Conservation (phyloP, 768 basidiomycete species). For the Boletales sp. region DNA sequence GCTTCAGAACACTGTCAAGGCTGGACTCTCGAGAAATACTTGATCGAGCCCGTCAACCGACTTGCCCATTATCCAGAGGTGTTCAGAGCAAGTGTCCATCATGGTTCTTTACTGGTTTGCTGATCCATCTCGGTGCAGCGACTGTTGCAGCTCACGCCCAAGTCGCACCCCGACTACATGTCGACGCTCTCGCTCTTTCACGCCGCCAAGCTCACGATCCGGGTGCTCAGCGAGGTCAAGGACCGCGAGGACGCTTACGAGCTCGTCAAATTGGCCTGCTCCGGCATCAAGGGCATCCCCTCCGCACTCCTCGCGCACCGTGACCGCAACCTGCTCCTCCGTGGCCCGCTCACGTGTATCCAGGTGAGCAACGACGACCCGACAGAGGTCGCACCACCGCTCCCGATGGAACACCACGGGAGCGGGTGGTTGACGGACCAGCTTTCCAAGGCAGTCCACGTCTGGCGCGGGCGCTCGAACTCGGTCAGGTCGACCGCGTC, state of each 20-base stretch:
- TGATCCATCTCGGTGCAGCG: slow-evolving; percentile 43
- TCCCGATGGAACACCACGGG: background rate
- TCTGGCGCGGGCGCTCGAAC: slow-evolving; percentile 46
- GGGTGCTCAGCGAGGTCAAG: slow-evolving; percentile 83
- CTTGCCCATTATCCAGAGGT: slow-evolving; percentile 67
- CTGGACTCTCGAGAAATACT: slow-evolving; percentile 62
- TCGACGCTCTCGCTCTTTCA: slow-evolving; percentile 62
- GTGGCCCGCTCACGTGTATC: slow-evolving; percentile 49
- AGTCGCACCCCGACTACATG: slow-evolving; percentile 66
- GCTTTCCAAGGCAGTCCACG: slow-evolving; percentile 40
- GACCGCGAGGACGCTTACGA: slow-evolving; percentile 83
- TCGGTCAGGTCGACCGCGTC: slow-evolving; percentile 31
- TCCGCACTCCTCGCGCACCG: slow-evolving; percentile 56
- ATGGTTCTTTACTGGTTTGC: background rate
- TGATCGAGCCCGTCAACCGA: slow-evolving; percentile 74
- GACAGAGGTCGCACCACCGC: no score
- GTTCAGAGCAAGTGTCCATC: slow-evolving; percentile 58
- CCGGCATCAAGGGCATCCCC: slow-evolving; percentile 56
- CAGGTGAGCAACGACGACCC: slow-evolving; percentile 38
- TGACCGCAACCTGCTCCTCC: slow-evolving; percentile 70
- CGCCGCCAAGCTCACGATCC: slow-evolving; percentile 67
- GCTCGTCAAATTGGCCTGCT: slow-evolving; percentile 57
- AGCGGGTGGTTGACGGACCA: slow-evolving; percentile 17
- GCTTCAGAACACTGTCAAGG: slow-evolving; percentile 48
- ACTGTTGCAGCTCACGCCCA: slow-evolving; percentile 66